These are phyloP conservation scores for Nicotiana obtusifolia DNA, from an alignment of 257 asterid species.

Conservation along the genomic window DNA sequence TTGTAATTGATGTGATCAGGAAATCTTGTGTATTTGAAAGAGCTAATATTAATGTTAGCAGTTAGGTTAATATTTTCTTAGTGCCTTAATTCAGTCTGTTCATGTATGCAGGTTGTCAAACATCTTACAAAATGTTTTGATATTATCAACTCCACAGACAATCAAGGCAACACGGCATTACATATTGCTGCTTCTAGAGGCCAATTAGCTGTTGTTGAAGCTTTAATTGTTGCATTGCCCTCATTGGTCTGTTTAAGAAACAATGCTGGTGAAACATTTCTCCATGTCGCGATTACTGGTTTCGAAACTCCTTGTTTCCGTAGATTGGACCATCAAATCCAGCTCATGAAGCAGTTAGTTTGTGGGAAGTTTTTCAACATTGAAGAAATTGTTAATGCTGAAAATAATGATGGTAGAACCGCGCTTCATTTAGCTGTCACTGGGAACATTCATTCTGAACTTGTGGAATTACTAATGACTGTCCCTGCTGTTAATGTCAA, in stretches of 20 bases:
- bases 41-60: neutral
- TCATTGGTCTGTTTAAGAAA: conserved; percentile 41
- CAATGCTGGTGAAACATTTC: conserved; percentile 66
- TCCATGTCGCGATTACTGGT: conserved; percentile 73
- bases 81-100: neutral
- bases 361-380: conserved; percentile 39
- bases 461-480: conserved; percentile 72
- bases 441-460: conserved; percentile 72
- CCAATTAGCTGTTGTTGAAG: conserved; percentile 70
- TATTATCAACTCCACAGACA: conserved; percentile 56
- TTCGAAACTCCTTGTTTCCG: conserved; percentile 82
- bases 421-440: conserved; percentile 76
- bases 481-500: conserved; percentile 52
- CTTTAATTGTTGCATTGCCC: conserved; percentile 62
- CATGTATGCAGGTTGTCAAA: conserved; percentile 54
- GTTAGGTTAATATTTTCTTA: neutral
- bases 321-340: conserved; percentile 70
- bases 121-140: conserved; percentile 41
- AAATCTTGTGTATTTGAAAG: neutral
- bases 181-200: conserved; percentile 89
- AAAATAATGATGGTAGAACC: conserved; percentile 53
- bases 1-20: neutral
- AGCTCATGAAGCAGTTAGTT: conserved; percentile 59
- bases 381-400: conserved; percentile 46
- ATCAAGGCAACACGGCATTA: conserved; percentile 74